Evolutionary conservation across 305 asterid species (phyloP), one percentile per base, ranked within the genome.

Genomic region (Ruellia speciosa): DNA sequence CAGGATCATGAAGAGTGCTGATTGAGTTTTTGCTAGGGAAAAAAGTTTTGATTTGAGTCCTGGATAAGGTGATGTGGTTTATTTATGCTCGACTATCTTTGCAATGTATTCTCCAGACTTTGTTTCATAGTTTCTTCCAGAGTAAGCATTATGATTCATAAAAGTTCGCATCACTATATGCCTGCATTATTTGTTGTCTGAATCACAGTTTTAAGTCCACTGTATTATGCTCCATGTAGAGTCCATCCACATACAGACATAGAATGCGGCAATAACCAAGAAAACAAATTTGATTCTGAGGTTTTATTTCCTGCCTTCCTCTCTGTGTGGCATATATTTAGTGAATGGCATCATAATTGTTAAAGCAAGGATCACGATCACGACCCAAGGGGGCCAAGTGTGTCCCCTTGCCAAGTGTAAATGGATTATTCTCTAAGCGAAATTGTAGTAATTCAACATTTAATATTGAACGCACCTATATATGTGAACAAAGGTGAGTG

Each of bases 1-100:
- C 60, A 62, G 58, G 58, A 8, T 52, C 59, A 7, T 13, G 16
- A 20, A 53, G 52, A 13, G 14, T 40, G 53, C 50, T 39, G 37
- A 34, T 17, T 51, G 56, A n/a, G 17, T 19, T 52, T 39, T 40
- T 45, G 31, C 31, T 54, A 8, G 43, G 20, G 15, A 59, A 19
- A 46, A 33, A 45, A 28, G 48, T 43, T 43, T 58, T 46, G 14
- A 31, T 5, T 50, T 40, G 49, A 48, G 24, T 43, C 11, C 2
- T 13, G 16, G 6, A 4, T 43, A n/a, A 43, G 14, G 11, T 43
- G 8, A 43, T 13, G 4, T 5, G 2, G 16, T 43, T 11, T 43
- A 5, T 39, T 7, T 12, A 43, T 43, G 49, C 15, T 12, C 11
- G 16, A 43, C 16, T 43, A 6, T 5, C 49, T 12, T 11, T 43